A percentile compares a stretch with the other conserved stretches of the same genome.
phyloP scores from a whole-genome alignment of 306 rosid species.

The Hippophae rhamnoides region DNA sequence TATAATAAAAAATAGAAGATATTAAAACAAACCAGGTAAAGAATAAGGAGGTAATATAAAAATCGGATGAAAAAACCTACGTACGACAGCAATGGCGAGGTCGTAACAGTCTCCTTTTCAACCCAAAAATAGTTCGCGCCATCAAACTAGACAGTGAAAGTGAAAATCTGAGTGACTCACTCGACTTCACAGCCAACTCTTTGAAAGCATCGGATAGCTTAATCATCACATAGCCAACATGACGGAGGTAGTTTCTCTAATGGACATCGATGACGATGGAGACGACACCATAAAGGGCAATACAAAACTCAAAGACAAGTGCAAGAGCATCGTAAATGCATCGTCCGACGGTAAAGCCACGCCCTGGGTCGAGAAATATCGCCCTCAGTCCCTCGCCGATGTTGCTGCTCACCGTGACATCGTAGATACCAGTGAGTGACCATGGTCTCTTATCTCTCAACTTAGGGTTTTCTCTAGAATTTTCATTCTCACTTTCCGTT shows the following conservation, averaged over 20 bases:
- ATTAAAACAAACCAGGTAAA: no score
- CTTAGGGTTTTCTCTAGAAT: constrained; percentile 32
- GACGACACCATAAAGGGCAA: background rate
- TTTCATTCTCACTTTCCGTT: constrained; percentile 11
- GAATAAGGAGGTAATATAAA: no score
- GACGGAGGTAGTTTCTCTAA: constrained; percentile 42
- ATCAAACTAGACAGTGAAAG: no score
- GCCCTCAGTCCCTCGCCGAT: constrained; percentile 87
- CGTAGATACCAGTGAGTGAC: constrained; percentile 63
- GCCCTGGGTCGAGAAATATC: constrained; percentile 93
- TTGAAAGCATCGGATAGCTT: no score
- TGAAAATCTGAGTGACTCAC: no score
- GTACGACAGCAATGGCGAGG: no score
- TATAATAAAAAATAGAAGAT: no score
- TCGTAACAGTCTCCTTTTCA: no score
- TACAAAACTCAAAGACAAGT: constrained; percentile 30
- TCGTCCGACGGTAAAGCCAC: constrained; percentile 31
- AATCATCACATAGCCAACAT: constrained; percentile 8
- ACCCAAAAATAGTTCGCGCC: no score
- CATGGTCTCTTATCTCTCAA: background rate
- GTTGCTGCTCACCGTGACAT: constrained; percentile 98
- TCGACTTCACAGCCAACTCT: no score
- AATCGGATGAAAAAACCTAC: no score
- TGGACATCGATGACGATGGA: constrained; percentile 56
- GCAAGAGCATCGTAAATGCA: constrained; percentile 25